phyloP scores from a whole-genome alignment of 1,139 yeast genomes.

The Kodamaea arcana region DNA sequence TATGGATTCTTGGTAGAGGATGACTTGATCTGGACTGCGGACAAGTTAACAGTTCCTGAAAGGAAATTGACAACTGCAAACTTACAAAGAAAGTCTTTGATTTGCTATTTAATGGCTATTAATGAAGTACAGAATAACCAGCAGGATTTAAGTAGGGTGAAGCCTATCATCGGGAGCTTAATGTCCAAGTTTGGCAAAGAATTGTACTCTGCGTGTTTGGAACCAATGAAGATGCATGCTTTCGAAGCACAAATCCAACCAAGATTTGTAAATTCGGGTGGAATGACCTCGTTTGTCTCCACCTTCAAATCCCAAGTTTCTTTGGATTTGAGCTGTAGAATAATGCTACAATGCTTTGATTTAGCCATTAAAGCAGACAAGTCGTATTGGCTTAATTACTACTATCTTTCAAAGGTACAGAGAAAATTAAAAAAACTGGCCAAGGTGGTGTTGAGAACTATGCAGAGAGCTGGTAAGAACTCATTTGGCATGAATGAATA shows the following conservation, averaged over 20 bases:
- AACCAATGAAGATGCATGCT: constrained; percentile 67
- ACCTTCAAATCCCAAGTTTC: constrained; percentile 23
- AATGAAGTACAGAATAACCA: constrained; percentile 27
- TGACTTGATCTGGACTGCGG: constrained; percentile 88
- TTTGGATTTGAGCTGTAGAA: constrained; percentile 24
- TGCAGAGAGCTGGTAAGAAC: constrained; percentile 37
- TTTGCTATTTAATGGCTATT: constrained; percentile 78
- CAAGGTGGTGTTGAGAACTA: constrained; percentile 30
- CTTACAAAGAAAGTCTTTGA: constrained; percentile 63
- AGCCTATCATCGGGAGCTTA: constrained; percentile 40
- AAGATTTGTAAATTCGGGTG: constrained; percentile 28
- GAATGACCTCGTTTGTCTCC: constrained; percentile 19
- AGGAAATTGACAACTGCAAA: constrained; percentile 60
- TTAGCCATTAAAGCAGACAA: constrained; percentile 41
- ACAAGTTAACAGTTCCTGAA: constrained; percentile 64
- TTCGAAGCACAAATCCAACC: constrained; percentile 40
- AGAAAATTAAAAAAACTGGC: constrained; percentile 40
- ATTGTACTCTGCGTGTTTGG: constrained; percentile 54
- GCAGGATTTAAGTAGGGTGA: constrained; percentile 11
- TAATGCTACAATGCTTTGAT: constrained; percentile 39
- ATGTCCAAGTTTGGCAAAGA: constrained; percentile 61
- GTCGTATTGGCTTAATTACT: constrained; percentile 60
- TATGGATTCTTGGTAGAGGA: constrained; percentile 80
- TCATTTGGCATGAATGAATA: constrained; percentile 48
- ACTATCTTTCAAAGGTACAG: constrained; percentile 58